phyloP scores from a whole-genome alignment of 225 moss, liverwort and hornwort species.

The Polytrichum formosum region DNA sequence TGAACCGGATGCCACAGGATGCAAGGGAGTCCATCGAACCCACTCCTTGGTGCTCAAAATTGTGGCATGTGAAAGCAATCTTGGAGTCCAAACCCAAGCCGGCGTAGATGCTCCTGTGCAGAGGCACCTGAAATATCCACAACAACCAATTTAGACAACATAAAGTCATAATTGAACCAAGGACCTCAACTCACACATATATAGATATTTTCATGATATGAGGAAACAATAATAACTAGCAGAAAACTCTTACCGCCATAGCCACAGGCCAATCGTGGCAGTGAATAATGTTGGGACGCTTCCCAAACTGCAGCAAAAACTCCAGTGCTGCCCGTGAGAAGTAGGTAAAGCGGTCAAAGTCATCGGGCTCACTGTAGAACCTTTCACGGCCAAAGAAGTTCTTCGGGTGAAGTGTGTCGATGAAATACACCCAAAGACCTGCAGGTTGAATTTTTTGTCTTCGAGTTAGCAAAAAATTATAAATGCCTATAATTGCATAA shows the following conservation, averaged over 20 bases:
- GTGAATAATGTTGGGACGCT: slow-evolving; percentile 81
- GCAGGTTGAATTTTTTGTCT: slow-evolving; percentile 8
- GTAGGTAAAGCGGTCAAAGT: slow-evolving; percentile 77
- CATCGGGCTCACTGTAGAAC: slow-evolving; percentile 78
- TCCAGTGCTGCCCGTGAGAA: slow-evolving; percentile 82
- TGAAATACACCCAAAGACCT: slow-evolving; percentile 84
- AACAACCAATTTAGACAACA: background rate
- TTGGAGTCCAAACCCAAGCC: slow-evolving; percentile 58
- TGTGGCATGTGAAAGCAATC: slow-evolving; percentile 89
- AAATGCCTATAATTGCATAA: too few relatives aligned
- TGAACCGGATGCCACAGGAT: slow-evolving; percentile 66
- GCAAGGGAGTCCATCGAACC: slow-evolving; percentile 47
- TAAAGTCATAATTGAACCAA: too few relatives aligned
- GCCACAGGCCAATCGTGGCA: slow-evolving; percentile 92
- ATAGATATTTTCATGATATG: too few relatives aligned
- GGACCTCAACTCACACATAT: too few relatives aligned
- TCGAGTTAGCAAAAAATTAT: too few relatives aligned
- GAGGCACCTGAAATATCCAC: slow-evolving; percentile 58
- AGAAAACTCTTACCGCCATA: slow-evolving; percentile 41
- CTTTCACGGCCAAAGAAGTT: slow-evolving; percentile 74
- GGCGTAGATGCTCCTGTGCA: slow-evolving; percentile 70
- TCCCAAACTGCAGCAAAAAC: slow-evolving; percentile 73
- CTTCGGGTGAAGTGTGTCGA: slow-evolving; percentile 78
- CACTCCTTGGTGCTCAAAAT: slow-evolving; percentile 86
- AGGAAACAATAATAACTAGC: background rate